Base-by-base conservation (phyloP, 1,284 basidiomycete species). In the Fomitiporia mediterranea region DNA sequence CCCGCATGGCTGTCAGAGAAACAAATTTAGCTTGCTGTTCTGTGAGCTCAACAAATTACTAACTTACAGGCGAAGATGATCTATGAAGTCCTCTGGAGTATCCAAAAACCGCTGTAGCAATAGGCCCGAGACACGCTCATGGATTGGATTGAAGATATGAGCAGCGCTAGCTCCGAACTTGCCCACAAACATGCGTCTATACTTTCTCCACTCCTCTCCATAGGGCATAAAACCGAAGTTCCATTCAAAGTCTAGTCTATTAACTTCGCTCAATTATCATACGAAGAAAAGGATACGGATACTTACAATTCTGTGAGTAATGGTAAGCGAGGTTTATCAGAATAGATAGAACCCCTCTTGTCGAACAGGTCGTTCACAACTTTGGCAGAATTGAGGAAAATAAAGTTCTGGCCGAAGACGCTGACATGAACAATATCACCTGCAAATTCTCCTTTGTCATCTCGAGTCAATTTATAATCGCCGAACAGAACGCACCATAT, bases 61-160 rank as follows among this genome's bases (percentile, higher is more conserved):
- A 2, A 66, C 78, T 60, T 66, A 84, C 83, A 79, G 76, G 58
- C 82, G 78, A 59, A 88, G 71, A 56, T 86, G 81, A 40, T 71
- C 66, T 6, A 75, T 64, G 35, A 86, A 68, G 44, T 81, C 74
- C 2, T 73, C 71, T 4, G 84, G 83, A 51, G 79, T 77, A 6
- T 74, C 68, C 34, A 84, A 69, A 5, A 86, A 70, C 4, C 77
- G 76, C 52, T 75, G 71, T 39, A 88, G 58, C 28, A 68, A 60
- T 34, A 56, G 37, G 13, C 58, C 59, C 11, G 63, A 55, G 13
- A 57, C 61, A 42, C 59, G 61, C 13, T 59, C 32, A 17, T 68
- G 63, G 11, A 58, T 47, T 4, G 64, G 63, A 8, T 55, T 57
- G 58, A 62, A 67, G 27, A 56, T 48, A 43, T 40, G 30, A 13